Evolutionary conservation across 768 basidiomycete genomes (phyloP).

Genomic region (Daedalea quercina): DNA sequence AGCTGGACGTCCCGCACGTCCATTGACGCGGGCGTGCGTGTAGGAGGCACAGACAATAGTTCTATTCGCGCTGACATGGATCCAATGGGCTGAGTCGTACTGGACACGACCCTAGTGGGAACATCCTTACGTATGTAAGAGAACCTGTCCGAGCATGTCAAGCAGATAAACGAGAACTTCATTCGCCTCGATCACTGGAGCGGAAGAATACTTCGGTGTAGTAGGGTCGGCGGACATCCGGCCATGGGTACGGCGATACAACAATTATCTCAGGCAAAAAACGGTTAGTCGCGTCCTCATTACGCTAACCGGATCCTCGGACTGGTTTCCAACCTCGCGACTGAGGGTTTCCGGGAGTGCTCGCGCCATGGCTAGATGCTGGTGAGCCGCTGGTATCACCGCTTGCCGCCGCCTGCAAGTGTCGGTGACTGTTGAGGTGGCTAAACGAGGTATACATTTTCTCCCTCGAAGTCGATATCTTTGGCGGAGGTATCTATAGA

Average conservation of each 20-base stretch:
- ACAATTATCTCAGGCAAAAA: background rate
- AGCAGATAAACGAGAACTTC: background rate
- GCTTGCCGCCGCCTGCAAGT: conserved; percentile 5
- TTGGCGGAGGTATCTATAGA: conserved; percentile 23
- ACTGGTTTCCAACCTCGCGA: conserved; percentile 18
- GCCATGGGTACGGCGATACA: no score
- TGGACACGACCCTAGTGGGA: no score
- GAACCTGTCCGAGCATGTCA: background rate
- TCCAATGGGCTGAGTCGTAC: no score
- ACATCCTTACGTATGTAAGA: no score
- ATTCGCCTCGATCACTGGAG: no score
- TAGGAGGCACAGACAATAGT: no score
- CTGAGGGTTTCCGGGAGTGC: conserved; percentile 12
- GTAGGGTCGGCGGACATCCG: no score
- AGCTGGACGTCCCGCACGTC: no score
- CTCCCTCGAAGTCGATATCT: conserved; percentile 11
- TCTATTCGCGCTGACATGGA: no score
- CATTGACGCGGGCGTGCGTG: no score
- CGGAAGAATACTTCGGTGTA: no score
- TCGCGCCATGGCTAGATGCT: conserved; percentile 10
- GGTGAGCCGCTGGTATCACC: conserved; percentile 6
- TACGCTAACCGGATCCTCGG: background rate
- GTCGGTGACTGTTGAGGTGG: conserved; percentile 2
- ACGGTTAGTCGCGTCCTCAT: background rate
- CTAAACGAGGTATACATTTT: conserved; percentile 17